These are phyloP conservation scores for Backusella australiensis DNA, from an alignment of 192 early-diverging fungal genomes.

Conservation along the genomic window DNA sequence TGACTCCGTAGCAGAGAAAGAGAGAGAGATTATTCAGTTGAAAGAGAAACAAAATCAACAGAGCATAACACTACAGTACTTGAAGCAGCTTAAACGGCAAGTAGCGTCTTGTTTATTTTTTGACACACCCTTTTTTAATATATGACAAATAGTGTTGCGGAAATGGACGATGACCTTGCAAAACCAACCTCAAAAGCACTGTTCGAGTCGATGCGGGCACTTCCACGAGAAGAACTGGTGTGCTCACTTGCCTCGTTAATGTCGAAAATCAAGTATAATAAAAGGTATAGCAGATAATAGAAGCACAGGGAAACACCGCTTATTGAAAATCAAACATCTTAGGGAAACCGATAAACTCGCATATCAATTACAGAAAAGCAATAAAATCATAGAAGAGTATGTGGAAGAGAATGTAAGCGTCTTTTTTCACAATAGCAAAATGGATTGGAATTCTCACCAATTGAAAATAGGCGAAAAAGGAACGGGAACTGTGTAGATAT, in stretches of 20 bases:
- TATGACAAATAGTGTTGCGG: not conserved
- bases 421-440: not conserved
- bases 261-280: not conserved
- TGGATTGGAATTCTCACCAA: too few relatives aligned
- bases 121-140: not conserved
- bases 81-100: not conserved
- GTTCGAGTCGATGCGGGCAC: not conserved
- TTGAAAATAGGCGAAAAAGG: not conserved
- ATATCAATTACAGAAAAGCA: not conserved
- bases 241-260: not conserved
- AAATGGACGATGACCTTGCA: not conserved
- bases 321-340: not conserved
- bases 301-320: not conserved
- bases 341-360: not conserved
- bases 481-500: not conserved
- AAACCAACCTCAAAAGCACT: not conserved
- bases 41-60: not conserved
- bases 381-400: not conserved
- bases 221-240: not conserved
- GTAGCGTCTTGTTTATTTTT: not conserved
- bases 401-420: not conserved
- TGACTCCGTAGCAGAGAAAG: not conserved
- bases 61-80: not conserved
- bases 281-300: not conserved
- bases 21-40: not conserved